These are phyloP conservation scores for Spizellomyces sp. DNA, from an alignment of 192 early-diverging fungal species.

Conservation along the genomic window DNA sequence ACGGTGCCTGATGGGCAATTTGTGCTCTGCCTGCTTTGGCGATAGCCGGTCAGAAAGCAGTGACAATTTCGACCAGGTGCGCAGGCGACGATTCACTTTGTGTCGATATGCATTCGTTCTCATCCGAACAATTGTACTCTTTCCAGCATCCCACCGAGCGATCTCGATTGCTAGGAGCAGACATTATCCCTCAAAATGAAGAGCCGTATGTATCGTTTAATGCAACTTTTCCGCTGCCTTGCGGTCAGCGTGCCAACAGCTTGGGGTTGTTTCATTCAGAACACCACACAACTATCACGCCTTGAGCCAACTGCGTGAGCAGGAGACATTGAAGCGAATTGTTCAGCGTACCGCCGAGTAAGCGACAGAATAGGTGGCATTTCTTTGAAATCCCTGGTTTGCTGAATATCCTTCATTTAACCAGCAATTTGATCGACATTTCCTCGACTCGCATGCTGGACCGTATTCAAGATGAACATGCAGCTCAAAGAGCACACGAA, in stretches of 20 bases:
- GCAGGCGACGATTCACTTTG: too few species aligned
- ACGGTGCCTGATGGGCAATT: too few species aligned
- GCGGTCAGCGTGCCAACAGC: too few species aligned
- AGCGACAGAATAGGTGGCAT: background rate
- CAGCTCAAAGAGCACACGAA: slow-evolving; percentile 38
- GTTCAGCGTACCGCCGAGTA: slow-evolving; percentile 48
- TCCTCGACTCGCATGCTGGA: slow-evolving; percentile 46
- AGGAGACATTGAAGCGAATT: slow-evolving; percentile 42
- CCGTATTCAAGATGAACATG: slow-evolving; percentile 43
- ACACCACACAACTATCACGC: background rate
- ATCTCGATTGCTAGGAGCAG: background rate
- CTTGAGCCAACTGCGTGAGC: slow-evolving; percentile 20
- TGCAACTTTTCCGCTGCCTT: too few species aligned
- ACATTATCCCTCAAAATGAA: too few species aligned
- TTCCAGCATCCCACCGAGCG: background rate
- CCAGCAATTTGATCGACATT: slow-evolving; percentile 45
- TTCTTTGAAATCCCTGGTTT: slow-evolving; percentile 2
- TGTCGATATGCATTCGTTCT: too few species aligned
- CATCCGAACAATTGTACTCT: too few species aligned
- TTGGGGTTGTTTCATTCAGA: background rate
- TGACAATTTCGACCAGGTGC: too few species aligned
- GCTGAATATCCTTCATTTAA: background rate
- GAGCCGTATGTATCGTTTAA: too few species aligned
- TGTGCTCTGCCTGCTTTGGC: too few species aligned
- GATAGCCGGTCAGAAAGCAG: too few species aligned